phyloP scores from a whole-genome alignment of 176 grass and related monocot genomes.

The Phragmites australis region DNA sequence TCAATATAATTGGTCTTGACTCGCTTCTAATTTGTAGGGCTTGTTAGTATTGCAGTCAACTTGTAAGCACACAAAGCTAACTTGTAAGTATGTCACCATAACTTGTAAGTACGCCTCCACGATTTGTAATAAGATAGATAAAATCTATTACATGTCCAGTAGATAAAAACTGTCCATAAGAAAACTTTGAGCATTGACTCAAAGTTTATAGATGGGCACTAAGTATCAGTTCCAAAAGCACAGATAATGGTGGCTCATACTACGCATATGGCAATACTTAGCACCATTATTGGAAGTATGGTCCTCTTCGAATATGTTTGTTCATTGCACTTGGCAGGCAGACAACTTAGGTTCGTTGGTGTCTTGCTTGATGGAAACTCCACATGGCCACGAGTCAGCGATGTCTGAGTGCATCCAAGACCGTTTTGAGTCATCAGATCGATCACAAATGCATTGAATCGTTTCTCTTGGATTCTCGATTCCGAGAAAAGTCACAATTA shows the following conservation, averaged over 20 bases:
- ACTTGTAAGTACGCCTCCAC: too few species aligned
- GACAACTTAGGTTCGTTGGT: slow-evolving; percentile 9
- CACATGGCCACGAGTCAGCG: not conserved
- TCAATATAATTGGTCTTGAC: too few species aligned
- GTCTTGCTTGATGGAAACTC: not conserved
- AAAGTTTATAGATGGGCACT: not conserved
- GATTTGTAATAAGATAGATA: not conserved
- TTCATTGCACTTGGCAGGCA: slow-evolving; percentile 16
- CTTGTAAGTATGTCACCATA: not conserved
- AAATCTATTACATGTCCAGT: not conserved
- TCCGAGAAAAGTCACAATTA: not conserved
- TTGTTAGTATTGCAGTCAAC: too few species aligned
- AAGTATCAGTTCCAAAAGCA: too few species aligned
- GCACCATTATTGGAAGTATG: not conserved
- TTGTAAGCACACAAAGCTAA: too few species aligned
- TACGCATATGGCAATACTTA: not conserved
- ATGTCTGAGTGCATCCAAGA: not conserved
- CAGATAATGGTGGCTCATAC: not conserved
- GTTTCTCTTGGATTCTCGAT: not conserved
- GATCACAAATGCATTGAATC: slow-evolving; percentile 10
- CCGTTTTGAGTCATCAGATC: not conserved
- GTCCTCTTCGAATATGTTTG: not conserved
- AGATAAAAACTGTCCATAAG: not conserved
- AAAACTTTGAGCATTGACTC: not conserved
- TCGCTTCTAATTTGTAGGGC: too few species aligned